Percentiles rank a stretch among this genome's conserved stretches.
Evolutionary conservation across 768 basidiomycete genomes (phyloP).

Genomic region (Lactarius quietus): DNA sequence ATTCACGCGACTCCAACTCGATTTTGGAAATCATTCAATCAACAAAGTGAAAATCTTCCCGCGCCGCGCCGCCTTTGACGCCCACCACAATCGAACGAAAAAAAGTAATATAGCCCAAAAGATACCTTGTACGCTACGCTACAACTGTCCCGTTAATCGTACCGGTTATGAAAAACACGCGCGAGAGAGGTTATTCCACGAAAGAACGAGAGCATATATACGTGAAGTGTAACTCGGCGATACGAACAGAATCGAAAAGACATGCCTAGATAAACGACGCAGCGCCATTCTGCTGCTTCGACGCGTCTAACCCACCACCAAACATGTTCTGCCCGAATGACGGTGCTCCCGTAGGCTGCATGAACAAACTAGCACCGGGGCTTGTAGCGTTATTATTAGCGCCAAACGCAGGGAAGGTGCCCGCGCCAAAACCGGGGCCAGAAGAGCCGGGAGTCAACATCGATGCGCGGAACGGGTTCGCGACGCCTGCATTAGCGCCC

Average conservation of each 20-base stretch:
- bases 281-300: slow-evolving; percentile 38
- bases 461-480: slow-evolving; percentile 44
- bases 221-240: neutral
- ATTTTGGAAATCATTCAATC: too few relatives aligned
- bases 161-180: neutral
- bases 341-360: slow-evolving; percentile 23
- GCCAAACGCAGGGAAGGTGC: slow-evolving; percentile 30
- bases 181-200: neutral
- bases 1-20: too few relatives aligned
- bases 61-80: neutral
- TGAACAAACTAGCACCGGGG: slow-evolving; percentile 23
- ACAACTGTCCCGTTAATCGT: neutral
- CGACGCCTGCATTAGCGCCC: slow-evolving; percentile 35
- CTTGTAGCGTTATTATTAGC: slow-evolving; percentile 8
- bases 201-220: neutral
- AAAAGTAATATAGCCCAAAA: neutral
- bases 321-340: slow-evolving; percentile 27
- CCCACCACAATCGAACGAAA: neutral
- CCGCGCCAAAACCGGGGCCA: slow-evolving; percentile 26
- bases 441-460: slow-evolving; percentile 30
- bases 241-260: neutral
- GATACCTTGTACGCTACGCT: neutral
- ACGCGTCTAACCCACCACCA: slow-evolving; percentile 26
- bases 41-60: slow-evolving; percentile 10
- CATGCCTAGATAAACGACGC: slow-evolving; percentile 47